phyloP scores from a whole-genome alignment of 805 yeast genomes.

The Jamesozyma spencerorum region DNA sequence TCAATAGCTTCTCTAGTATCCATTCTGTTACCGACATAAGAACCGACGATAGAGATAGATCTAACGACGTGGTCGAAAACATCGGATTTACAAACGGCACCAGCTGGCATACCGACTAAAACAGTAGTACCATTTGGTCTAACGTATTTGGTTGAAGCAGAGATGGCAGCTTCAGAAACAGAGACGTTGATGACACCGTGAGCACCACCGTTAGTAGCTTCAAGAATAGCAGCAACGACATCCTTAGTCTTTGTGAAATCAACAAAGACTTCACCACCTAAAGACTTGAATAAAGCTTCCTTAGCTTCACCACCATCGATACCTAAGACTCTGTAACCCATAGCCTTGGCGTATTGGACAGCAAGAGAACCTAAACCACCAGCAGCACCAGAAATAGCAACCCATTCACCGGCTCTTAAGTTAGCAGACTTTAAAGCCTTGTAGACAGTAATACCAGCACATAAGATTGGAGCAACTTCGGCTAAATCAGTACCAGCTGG shows the following conservation, averaged over 20 bases:
- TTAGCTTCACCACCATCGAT: conserved; percentile 71
- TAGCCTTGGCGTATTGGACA: conserved; percentile 64
- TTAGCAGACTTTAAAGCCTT: conserved; percentile 56
- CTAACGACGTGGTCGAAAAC: conserved; percentile 43
- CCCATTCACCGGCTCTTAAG: conserved; percentile 59
- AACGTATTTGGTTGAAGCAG: conserved; percentile 42
- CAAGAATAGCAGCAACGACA: conserved; percentile 36
- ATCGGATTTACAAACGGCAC: conserved; percentile 37
- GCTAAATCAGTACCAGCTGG: conserved; percentile 48
- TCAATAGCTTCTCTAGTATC: conserved; percentile 59
- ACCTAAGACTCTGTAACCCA: conserved; percentile 64
- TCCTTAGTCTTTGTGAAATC: conserved; percentile 48
- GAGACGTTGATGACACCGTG: conserved; percentile 64
- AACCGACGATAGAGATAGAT: conserved; percentile 39
- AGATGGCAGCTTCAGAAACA: conserved; percentile 45
- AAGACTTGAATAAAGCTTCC: conserved; percentile 39
- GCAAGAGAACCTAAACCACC: conserved; percentile 77
- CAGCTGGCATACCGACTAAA: conserved; percentile 52
- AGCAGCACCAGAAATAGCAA: conserved; percentile 68
- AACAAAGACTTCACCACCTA: conserved; percentile 57
- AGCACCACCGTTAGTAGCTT: conserved; percentile 52
- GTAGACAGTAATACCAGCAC: conserved; percentile 63
- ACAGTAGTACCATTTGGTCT: conserved; percentile 54
- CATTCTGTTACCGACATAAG: conserved; percentile 45
- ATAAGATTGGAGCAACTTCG: conserved; percentile 51